Percentiles rank a stretch among this genome's conserved stretches.
Conservation (phyloP, 306 rosid genomes). For the Abrus precatorius region DNA sequence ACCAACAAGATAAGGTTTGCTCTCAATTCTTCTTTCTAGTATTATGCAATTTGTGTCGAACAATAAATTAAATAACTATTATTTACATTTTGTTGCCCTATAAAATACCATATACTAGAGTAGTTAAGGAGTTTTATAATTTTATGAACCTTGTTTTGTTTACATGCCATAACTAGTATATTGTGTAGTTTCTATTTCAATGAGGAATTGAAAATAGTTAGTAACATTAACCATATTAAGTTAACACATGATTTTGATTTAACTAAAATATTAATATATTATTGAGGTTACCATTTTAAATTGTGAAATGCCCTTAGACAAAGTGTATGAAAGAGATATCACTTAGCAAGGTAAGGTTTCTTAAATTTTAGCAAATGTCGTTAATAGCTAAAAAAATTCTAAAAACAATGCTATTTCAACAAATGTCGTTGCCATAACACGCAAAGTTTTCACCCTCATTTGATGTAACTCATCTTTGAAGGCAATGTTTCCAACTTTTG, state of each 20-base stretch:
- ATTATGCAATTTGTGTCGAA: not conserved
- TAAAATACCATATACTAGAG: not conserved
- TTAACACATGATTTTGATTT: not conserved
- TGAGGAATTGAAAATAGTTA: not conserved
- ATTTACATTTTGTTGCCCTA: not conserved
- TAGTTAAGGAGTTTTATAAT: not conserved
- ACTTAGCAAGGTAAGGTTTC: too few species aligned
- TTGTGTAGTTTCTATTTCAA: not conserved
- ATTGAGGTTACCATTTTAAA: not conserved
- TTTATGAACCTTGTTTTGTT: not conserved
- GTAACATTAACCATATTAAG: slow-evolving; percentile 1
- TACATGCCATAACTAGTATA: not conserved
- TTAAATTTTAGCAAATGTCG: too few species aligned
- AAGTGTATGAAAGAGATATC: too few species aligned
- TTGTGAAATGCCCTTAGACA: not conserved
- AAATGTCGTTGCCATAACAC: slow-evolving; percentile 42
- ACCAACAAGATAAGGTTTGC: slow-evolving; percentile 50
- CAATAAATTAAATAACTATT: not conserved
- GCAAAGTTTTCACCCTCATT: slow-evolving; percentile 59
- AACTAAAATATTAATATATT: not conserved
- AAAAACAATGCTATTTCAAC: too few species aligned
- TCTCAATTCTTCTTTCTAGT: slow-evolving; percentile 15
- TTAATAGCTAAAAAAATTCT: too few species aligned
- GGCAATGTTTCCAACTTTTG: slow-evolving; percentile 73
- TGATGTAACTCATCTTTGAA: slow-evolving; percentile 63